A percentile compares a stretch with the other conserved stretches of the same genome.
Conservation (phyloP, 129 eudicot species). For the Saposhnikovia divaricata region DNA sequence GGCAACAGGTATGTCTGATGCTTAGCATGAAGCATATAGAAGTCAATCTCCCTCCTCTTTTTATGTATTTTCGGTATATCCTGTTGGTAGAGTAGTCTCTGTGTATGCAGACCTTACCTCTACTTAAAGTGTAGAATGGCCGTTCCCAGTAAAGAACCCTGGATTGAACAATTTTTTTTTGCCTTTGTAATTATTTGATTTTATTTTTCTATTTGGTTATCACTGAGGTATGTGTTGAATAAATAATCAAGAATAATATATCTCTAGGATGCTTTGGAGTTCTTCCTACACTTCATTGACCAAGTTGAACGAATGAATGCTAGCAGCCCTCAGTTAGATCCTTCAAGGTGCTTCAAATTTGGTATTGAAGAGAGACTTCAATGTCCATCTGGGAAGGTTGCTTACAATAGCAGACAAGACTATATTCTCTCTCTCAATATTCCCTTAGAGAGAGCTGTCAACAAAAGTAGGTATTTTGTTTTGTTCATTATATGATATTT, state of each 20-base stretch:
- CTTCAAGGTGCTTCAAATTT: conserved; percentile 86
- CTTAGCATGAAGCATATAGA: not conserved
- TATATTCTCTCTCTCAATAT: conserved; percentile 78
- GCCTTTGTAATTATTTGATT: not conserved
- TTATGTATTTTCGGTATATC: not conserved
- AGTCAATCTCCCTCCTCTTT: not conserved
- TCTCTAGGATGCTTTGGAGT: conserved; percentile 89
- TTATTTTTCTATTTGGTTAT: not conserved
- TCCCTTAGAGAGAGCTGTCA: conserved; percentile 76
- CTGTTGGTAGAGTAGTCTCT: not conserved
- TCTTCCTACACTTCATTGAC: conserved; percentile 82
- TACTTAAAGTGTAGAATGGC: not conserved
- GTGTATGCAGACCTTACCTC: not conserved
- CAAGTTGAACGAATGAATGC: conserved; percentile 79
- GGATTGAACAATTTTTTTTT: not conserved
- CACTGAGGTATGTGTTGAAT: conserved; percentile 3
- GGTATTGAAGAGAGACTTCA: conserved; percentile 92
- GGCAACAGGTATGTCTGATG: conserved; percentile 68
- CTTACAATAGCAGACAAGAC: conserved; percentile 72
- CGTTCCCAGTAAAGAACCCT: not conserved
- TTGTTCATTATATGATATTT: not conserved
- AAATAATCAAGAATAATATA: conserved; percentile 16
- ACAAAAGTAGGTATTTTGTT: conserved; percentile 46
- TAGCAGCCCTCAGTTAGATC: conserved; percentile 59
- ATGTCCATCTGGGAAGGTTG: conserved; percentile 92